Percentiles rank a stretch among this genome's conserved stretches.
These are phyloP conservation scores for Umbelopsis isabellina DNA, from an alignment of 192 early-diverging fungal species.

Conservation along the genomic window DNA sequence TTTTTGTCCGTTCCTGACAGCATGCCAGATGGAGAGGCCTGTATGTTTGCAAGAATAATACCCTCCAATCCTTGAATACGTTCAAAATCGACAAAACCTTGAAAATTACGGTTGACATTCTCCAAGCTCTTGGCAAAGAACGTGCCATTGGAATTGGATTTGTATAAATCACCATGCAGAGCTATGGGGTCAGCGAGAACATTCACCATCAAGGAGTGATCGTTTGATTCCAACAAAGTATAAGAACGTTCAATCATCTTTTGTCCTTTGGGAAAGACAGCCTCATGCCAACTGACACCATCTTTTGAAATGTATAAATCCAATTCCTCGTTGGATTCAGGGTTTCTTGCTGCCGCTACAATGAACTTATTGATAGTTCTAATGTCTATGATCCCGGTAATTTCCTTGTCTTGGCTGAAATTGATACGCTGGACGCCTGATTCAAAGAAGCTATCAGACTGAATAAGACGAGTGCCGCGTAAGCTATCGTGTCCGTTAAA, in stretches of 20 bases:
- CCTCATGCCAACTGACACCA: constrained; percentile 42
- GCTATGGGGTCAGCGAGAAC: constrained; percentile 50
- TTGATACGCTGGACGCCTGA: constrained; percentile 50
- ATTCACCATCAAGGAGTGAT: constrained; percentile 77
- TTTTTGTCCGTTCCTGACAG: constrained; percentile 48
- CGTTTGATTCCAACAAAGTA: constrained; percentile 84
- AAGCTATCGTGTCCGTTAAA: constrained; percentile 35
- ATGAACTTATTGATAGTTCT: constrained; percentile 73
- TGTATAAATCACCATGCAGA: constrained; percentile 71
- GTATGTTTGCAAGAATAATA: constrained; percentile 84
- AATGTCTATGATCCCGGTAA: constrained; percentile 72
- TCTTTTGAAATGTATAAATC: constrained; percentile 38
- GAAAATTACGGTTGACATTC: constrained; percentile 75
- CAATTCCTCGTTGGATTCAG: constrained; percentile 27
- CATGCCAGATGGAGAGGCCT: constrained; percentile 75
- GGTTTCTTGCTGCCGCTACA: constrained; percentile 67
- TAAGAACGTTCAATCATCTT: constrained; percentile 66
- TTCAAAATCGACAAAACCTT: constrained; percentile 91
- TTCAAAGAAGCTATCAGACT: constrained; percentile 76
- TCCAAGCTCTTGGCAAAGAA: constrained; percentile 80
- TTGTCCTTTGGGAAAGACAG: constrained; percentile 55
- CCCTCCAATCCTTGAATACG: constrained; percentile 81
- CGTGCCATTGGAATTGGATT: constrained; percentile 89
- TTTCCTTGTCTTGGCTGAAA: constrained; percentile 59
- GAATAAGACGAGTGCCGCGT: constrained; percentile 59